Base-by-base conservation (phyloP, 352 stramenopile genomes). In the Phytophthora sp. region DNA sequence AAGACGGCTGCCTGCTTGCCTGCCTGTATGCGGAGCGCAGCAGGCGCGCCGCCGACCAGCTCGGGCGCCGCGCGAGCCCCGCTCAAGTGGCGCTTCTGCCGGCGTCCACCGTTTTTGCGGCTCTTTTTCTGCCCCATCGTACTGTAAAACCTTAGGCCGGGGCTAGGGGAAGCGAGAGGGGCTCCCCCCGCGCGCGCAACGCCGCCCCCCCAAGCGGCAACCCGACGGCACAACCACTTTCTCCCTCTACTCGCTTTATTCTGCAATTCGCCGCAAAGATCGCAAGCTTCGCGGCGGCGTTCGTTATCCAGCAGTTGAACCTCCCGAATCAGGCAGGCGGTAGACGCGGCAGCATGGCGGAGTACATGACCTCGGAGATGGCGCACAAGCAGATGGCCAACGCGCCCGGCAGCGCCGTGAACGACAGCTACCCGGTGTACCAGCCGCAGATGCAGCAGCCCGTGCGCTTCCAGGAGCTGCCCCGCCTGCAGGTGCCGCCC, bases 391-490 rank as follows among this genome's bases (percentile, higher is more conserved):
- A 69, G 5, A 43, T 74, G 58, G 71, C 71, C 31, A 79, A 74
- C 54, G 62, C 41, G 11, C 54, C 53, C 18, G 55, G 62, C 24
- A 66, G 34, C 55, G 48, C 60, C 24, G 56, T 69, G 11, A 74
- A 69, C 43, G 55, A 73, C 21, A 52, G 44, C 28, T 78, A 78
- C 44, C 60, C 57, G 0, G 48, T 46, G 9, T 63, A 66, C 41
- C 53, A 60, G 55, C 34, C 41, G 27, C 65, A 63, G 5, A 38
- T 30, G n/a, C 60, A 63, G 24, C 41, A 65, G 15, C 54, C 66
- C 20, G 49, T 72, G 39, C 66, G 66, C 39, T 82, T 84, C 74
- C 76, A 88, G 62, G 81, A 90, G 70, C 77, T 90, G n/a, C 81
- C 81, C 12, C 72, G 81, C 3, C 64, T 90, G 32, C 81, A 90